phyloP scores from a whole-genome alignment of 2,329 filamentous ascomycete species.

The Cercospora sesami region DNA sequence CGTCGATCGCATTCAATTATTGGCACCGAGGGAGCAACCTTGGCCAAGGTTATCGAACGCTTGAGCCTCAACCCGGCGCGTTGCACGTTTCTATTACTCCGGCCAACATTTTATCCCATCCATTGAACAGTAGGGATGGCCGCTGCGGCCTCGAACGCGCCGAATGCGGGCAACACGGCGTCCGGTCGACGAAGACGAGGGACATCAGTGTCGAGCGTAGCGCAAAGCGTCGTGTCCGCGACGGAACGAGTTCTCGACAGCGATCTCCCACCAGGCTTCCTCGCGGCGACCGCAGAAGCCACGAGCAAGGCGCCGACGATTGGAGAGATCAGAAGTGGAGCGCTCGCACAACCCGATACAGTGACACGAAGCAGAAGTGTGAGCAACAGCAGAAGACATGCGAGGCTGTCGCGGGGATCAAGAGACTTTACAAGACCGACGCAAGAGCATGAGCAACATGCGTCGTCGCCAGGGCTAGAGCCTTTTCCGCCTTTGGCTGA shows the following conservation, averaged over 20 bases:
- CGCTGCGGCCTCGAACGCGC: not conserved
- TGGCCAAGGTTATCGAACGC: not conserved
- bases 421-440: not conserved
- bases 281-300: conserved; percentile 46
- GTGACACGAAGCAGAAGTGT: conserved; percentile 17
- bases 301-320: conserved; percentile 47
- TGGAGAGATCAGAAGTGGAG: conserved; percentile 43
- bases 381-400: conserved; percentile 24
- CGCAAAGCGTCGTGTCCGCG: conserved; percentile 17
- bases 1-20: not conserved
- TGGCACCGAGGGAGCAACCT: not conserved
- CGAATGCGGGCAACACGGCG: not conserved
- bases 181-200: conserved; percentile 16
- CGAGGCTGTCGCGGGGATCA: conserved; percentile 18
- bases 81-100: not conserved
- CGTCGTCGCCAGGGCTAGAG: conserved; percentile 9
- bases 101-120: not conserved
- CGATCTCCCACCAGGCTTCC: conserved; percentile 29
- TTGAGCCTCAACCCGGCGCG: not conserved
- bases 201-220: conserved; percentile 23
- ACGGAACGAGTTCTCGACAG: conserved; percentile 21
- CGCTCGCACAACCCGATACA: conserved; percentile 20
- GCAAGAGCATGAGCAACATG: not conserved
- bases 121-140: not conserved
- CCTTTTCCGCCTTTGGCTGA: conserved; percentile 30